Base-by-base conservation (phyloP, 208 protist genomes). In the Crithidia sp. region DNA sequence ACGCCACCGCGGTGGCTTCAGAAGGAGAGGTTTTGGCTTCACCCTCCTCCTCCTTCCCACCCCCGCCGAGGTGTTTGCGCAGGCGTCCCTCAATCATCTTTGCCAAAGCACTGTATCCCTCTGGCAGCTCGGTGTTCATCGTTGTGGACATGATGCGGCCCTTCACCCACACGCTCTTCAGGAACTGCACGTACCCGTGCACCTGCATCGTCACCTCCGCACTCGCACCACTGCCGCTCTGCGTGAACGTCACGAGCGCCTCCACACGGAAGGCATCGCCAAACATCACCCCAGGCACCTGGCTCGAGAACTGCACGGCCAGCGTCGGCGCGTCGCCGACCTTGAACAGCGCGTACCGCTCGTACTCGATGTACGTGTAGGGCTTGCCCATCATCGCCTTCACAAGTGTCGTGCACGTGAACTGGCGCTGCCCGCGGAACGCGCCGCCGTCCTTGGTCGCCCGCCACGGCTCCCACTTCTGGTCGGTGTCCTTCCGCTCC, bases 301-400 rank as follows among this genome's bases (percentile, higher is more conserved):
- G 87, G 50, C 79, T 85, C 45, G 87, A 92, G 41, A 89, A 81
- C 61, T 92, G 87, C 50, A 90, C 75, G 47, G 83, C 60, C 43
- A 92, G 68, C n/a, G 80, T 88, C 19, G 84, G 85, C 63, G 50
- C 56, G 28, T 78, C 84, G 45, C 57, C 72, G 37, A 92, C 58
- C 68, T 86, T 89, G 74, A 87, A 63, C 50, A 92, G 76, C 6
- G 82, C 83, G 64, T 89, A 92, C 37, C 85, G 79, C 65, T 92
- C 76, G 68, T 89, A 90, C 75, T 92, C 83, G 53, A 75, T 79
- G 66, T 81, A 88, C 36, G 61, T 41, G 74, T 83, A 92, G 17
- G 66, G 63, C 73, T 88, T 89, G 57, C 62, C 67, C 74, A 89
- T 77, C 76, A 89, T 74, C 67, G 80, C 79, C 71, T 82, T 85